A percentile compares a stretch with the other conserved stretches of the same genome.
These are phyloP conservation scores for Kazachstania kunashirensis DNA, from an alignment of 805 yeast genomes.

Conservation along the genomic window DNA sequence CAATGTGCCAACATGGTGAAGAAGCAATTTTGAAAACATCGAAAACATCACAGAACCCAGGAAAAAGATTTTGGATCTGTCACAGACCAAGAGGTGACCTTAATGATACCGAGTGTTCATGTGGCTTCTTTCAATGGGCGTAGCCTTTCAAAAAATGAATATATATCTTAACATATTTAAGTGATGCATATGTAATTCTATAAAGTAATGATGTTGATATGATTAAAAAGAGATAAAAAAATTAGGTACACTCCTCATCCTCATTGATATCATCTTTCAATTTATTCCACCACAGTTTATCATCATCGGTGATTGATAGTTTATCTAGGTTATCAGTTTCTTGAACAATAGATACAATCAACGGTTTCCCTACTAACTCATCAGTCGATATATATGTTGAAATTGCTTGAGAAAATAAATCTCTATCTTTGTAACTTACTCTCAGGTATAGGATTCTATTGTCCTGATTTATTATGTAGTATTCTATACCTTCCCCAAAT, in stretches of 20 bases:
- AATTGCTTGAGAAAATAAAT: constrained; percentile 25
- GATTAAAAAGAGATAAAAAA: neutral
- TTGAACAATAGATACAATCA: constrained; percentile 17
- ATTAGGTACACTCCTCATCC: constrained; percentile 1
- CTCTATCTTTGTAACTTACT: constrained; percentile 25
- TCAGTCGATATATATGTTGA: constrained; percentile 27
- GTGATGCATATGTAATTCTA: neutral
- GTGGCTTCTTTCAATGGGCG: constrained; percentile 49
- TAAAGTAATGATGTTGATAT: neutral
- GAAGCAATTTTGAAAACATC: constrained; percentile 40
- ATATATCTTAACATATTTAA: neutral
- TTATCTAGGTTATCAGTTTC: constrained; percentile 15
- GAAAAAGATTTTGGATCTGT: constrained; percentile 49
- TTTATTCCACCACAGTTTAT: constrained; percentile 20
- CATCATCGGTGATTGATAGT: constrained; percentile 22
- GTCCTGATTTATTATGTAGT: constrained; percentile 22
- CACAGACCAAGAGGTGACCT: constrained; percentile 29
- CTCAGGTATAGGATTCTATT: constrained; percentile 20
- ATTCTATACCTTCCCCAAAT: constrained; percentile 33
- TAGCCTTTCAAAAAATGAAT: too few species aligned
- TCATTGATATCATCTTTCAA: constrained; percentile 16
- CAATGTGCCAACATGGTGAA: constrained; percentile 40
- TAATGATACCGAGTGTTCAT: constrained; percentile 30
- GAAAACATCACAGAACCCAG: constrained; percentile 35
- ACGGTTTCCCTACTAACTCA: constrained; percentile 21